These are phyloP conservation scores for Perkinsus olseni DNA, from an alignment of 169 alveolate genomes.

Conservation along the genomic window DNA sequence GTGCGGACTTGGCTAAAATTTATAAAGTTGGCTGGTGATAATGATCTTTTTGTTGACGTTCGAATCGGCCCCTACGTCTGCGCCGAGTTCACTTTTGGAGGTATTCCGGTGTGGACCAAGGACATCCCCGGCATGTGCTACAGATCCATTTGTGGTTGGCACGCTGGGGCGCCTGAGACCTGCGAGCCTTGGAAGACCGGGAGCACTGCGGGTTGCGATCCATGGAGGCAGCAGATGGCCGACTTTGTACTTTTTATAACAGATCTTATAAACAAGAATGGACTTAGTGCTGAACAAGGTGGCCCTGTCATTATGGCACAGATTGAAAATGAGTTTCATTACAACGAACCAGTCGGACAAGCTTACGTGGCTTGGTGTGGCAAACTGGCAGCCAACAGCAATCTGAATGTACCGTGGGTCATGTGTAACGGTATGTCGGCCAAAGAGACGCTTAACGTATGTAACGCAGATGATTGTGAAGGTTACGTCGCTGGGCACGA, in stretches of 20 bases:
- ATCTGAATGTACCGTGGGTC: not conserved
- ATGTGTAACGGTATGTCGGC: not conserved
- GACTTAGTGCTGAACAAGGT: not conserved
- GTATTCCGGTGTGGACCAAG: not conserved
- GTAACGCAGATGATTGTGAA: not conserved
- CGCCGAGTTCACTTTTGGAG: not conserved
- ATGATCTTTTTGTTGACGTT: not conserved
- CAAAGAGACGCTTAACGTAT: not conserved
- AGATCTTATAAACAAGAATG: not conserved
- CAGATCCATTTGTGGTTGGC: not conserved
- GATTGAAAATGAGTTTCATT: not conserved
- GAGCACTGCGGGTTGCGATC: not conserved
- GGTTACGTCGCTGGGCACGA: not conserved
- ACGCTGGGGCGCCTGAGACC: not conserved
- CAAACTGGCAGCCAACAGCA: not conserved
- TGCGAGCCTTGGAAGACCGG: not conserved
- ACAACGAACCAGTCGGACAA: not conserved
- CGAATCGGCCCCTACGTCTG: not conserved
- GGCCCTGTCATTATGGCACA: not conserved
- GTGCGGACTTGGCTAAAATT: not conserved
- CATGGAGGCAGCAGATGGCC: not conserved
- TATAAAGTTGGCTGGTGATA: not conserved
- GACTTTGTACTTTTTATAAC: not conserved
- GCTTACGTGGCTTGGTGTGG: not conserved
- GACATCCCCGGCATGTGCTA: not conserved